Evolutionary conservation across 768 basidiomycete genomes (phyloP).

Genomic region (Lactifluus subvellereus): DNA sequence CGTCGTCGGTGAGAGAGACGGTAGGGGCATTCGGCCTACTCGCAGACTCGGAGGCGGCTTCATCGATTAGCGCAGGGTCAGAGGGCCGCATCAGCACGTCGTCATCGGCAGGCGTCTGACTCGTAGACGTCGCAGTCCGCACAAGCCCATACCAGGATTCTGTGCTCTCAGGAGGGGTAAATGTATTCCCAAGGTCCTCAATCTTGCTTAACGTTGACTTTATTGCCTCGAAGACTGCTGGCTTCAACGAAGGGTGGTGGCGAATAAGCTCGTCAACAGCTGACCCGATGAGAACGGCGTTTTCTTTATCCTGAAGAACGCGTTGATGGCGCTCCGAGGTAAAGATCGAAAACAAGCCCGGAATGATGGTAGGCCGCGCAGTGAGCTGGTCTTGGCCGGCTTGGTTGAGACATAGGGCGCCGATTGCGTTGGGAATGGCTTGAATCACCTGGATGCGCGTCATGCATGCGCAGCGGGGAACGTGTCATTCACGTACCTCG

Average conservation of each 20-base stretch:
- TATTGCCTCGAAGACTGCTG: constrained; percentile 71
- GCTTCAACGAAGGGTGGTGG: constrained; percentile 87
- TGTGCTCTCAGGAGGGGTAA: constrained; percentile 48
- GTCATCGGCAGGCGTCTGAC: constrained; percentile 6
- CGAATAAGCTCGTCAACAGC: constrained; percentile 93
- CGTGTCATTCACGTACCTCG: constrained; percentile 49
- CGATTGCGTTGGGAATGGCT: constrained; percentile 91
- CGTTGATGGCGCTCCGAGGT: constrained; percentile 79
- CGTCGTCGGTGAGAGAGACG: constrained; percentile 9
- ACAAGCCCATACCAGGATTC: constrained; percentile 62
- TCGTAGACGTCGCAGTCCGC: neutral
- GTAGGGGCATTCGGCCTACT: constrained; percentile 1
- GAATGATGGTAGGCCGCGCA: constrained; percentile 74
- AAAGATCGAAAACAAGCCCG: constrained; percentile 79
- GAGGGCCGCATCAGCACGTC: constrained; percentile 22
- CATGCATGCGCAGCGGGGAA: neutral
- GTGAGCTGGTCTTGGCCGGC: constrained; percentile 77
- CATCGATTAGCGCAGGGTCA: constrained; percentile 6
- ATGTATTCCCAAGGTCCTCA: constrained; percentile 64
- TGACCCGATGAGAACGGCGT: constrained; percentile 81
- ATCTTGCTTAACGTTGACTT: constrained; percentile 65
- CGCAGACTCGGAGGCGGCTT: constrained; percentile 12
- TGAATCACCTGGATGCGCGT: constrained; percentile 62
- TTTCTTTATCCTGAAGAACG: constrained; percentile 87
- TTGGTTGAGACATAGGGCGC: constrained; percentile 93